These are phyloP conservation scores for Parmelia sp. DNA, from an alignment of 495 filamentous ascomycete genomes.

Conservation along the genomic window DNA sequence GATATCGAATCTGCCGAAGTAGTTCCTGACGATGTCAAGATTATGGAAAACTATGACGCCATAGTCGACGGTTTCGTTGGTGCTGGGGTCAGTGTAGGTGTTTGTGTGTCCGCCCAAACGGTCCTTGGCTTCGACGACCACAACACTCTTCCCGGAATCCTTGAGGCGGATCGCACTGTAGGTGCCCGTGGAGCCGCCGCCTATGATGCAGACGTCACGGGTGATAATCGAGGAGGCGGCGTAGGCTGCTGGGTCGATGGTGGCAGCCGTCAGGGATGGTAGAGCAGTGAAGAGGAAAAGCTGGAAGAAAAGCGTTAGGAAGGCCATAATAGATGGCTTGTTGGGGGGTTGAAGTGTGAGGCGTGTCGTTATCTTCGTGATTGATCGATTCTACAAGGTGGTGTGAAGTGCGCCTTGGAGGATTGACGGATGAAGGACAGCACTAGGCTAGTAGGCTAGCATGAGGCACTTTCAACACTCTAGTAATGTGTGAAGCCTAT, in stretches of 20 bases:
- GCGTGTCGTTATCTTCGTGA: too few relatives aligned
- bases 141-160: conserved; percentile 35
- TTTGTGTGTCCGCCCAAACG: conserved; percentile 45
- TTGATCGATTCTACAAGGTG: too few relatives aligned
- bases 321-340: neutral
- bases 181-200: conserved; percentile 44
- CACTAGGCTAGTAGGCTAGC: too few relatives aligned
- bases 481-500: too few relatives aligned
- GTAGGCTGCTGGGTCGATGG: neutral
- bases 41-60: conserved; percentile 40
- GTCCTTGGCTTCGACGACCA: conserved; percentile 41
- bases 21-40: conserved; percentile 32
- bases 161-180: conserved; percentile 41
- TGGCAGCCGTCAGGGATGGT: neutral
- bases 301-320: neutral
- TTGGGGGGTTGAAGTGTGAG: neutral
- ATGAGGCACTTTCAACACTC: too few relatives aligned
- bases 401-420: too few relatives aligned
- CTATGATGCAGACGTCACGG: conserved; percentile 44
- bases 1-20: conserved; percentile 35
- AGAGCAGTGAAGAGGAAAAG: neutral
- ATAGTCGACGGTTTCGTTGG: conserved; percentile 38
- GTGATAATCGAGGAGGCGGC: conserved; percentile 5
- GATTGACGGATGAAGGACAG: too few relatives aligned
- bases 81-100: conserved; percentile 40